Conservation (phyloP, 225 moss, liverwort and hornwort species). For the Takakia lepidozioides region DNA sequence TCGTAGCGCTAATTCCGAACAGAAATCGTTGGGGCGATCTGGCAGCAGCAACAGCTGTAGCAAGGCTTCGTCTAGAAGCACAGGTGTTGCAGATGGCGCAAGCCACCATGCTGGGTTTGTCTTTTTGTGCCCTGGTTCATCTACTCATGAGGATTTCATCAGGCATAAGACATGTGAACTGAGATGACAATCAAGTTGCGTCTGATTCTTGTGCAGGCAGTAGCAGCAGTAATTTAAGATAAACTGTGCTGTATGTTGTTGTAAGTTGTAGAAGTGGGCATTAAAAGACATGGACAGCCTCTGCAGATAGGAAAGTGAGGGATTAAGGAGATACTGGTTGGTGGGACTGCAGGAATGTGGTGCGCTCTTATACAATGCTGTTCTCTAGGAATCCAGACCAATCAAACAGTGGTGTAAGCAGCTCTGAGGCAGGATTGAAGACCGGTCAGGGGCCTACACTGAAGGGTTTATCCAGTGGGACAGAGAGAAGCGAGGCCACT, state of each 20-base stretch:
- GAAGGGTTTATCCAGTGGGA: constrained; percentile 20
- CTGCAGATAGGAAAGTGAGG: no score
- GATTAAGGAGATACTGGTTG: no score
- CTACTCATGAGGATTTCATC: no score
- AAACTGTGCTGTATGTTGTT: neutral
- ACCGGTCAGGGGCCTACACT: constrained; percentile 9
- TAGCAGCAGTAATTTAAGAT: no score
- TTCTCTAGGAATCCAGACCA: constrained; percentile 36
- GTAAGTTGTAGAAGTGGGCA: neutral
- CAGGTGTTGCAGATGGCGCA: constrained; percentile 10
- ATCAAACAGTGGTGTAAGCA: constrained; percentile 20
- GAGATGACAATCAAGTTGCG: no score
- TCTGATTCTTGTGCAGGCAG: no score
- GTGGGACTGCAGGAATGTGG: constrained; percentile 38
- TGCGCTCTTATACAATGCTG: constrained; percentile 37
- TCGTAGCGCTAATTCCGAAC: constrained; percentile 15
- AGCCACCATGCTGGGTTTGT: constrained; percentile 18
- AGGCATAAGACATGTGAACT: no score
- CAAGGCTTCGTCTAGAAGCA: constrained; percentile 13
- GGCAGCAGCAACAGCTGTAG: constrained; percentile 15
- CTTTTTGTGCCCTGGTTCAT: neutral
- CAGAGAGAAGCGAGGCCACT: constrained; percentile 38
- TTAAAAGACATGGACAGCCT: no score
- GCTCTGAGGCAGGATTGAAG: constrained; percentile 28
- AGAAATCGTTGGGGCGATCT: no score